Evolutionary conservation across 441 rosid genomes (phyloP).

Genomic region (Gossypium aridum): DNA sequence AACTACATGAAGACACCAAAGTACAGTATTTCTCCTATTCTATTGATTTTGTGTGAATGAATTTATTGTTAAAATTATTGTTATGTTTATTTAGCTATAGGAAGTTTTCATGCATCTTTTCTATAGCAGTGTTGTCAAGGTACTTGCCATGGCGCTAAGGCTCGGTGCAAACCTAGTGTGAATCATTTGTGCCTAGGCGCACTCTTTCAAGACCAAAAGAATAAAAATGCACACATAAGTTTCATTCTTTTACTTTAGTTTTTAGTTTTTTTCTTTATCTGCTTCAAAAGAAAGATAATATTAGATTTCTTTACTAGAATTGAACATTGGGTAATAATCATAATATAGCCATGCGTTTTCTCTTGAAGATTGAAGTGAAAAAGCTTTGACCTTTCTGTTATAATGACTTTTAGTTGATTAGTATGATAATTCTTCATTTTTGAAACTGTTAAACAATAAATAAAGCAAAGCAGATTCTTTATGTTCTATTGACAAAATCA

Average conservation of each 20-base stretch:
- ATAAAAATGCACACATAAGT: not conserved
- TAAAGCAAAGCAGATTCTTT: not conserved
- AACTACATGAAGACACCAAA: slow-evolving; percentile 70
- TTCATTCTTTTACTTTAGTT: not conserved
- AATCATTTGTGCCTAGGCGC: not conserved
- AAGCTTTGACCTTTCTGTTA: not conserved
- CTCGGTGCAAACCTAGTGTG: not conserved
- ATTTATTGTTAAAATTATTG: not conserved
- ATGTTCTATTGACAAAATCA: not conserved
- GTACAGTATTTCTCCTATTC: slow-evolving; percentile 29
- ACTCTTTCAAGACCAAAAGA: not conserved
- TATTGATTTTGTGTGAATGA: not conserved
- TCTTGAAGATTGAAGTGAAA: not conserved
- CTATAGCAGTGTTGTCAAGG: not conserved
- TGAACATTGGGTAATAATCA: not conserved
- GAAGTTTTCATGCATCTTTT: not conserved
- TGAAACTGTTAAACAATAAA: not conserved
- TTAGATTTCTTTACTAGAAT: not conserved
- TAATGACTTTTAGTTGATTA: not conserved
- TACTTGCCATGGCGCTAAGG: not conserved
- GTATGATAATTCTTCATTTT: not conserved
- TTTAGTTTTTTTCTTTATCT: not conserved
- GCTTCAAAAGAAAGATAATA: not conserved
- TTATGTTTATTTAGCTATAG: not conserved
- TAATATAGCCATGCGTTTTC: not conserved